Conservation (phyloP, 306 rosid species). For the Trifolium dubium region DNA sequence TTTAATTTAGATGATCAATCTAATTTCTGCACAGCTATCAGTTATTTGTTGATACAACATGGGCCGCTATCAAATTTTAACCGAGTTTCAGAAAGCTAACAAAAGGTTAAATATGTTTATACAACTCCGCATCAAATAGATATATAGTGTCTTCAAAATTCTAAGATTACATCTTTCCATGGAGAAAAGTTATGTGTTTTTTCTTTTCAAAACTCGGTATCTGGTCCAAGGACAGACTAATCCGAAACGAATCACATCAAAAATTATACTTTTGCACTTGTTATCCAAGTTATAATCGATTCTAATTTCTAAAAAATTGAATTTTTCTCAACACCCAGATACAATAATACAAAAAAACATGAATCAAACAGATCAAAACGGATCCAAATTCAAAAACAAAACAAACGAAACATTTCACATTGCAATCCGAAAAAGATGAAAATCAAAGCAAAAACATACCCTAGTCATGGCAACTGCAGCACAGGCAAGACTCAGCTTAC, state of each 20-base stretch:
- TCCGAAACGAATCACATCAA: not conserved
- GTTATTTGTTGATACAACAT: not conserved
- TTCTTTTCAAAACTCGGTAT: too few species aligned
- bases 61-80: not conserved
- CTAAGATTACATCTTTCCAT: not conserved
- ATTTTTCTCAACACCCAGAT: not conserved
- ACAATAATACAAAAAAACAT: not conserved
- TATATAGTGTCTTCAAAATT: not conserved
- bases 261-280: not conserved
- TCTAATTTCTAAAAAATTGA: slow-evolving; percentile 2
- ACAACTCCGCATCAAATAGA: not conserved
- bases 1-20: slow-evolving; percentile 11
- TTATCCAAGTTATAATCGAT: not conserved
- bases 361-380: slow-evolving; percentile 1
- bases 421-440: not conserved
- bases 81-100: slow-evolving; percentile 21
- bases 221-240: too few species aligned
- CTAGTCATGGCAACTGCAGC: slow-evolving; percentile 88
- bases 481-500: slow-evolving; percentile 85
- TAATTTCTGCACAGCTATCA: not conserved
- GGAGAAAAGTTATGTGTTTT: not conserved
- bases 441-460: slow-evolving; percentile 45
- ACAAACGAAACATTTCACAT: not conserved
- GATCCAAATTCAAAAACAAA: slow-evolving; percentile 5
- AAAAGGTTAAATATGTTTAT: not conserved